Percentiles rank a stretch among this genome's conserved stretches.
Evolutionary conservation across 2,329 filamentous ascomycete genomes (phyloP).

Genomic region (Paecilomyces niveus): DNA sequence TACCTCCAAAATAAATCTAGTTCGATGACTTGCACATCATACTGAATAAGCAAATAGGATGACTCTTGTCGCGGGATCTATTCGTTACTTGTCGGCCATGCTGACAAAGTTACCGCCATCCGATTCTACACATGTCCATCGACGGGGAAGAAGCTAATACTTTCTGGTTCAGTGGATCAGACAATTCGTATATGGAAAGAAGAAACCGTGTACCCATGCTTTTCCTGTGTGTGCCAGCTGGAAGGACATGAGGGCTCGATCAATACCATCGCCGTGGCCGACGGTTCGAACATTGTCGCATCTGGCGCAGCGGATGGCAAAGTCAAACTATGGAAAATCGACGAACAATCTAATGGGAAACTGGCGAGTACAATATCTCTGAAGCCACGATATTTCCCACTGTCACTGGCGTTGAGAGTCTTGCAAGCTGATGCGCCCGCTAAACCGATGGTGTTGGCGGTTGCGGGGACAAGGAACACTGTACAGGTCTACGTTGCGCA

Average conservation of each 20-base stretch:
- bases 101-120: constrained; percentile 72
- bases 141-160: constrained; percentile 50
- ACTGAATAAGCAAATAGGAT: constrained; percentile 29
- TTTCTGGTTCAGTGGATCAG: constrained; percentile 78
- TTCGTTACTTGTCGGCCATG: constrained; percentile 66
- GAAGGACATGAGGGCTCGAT: constrained; percentile 66
- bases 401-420: constrained; percentile 62
- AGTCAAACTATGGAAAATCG: constrained; percentile 62
- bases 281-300: constrained; percentile 44
- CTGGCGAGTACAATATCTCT: constrained; percentile 65
- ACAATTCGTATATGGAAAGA: constrained; percentile 58
- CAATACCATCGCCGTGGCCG: constrained; percentile 52
- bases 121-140: constrained; percentile 59
- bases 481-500: constrained; percentile 71
- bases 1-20: constrained; percentile 1
- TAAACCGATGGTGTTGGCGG: constrained; percentile 58
- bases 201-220: constrained; percentile 22
- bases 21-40: constrained; percentile 4
- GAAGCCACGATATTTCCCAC: constrained; percentile 71
- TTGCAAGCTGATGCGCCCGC: constrained; percentile 48
- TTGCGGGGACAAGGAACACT: constrained; percentile 75
- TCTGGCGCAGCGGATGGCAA: constrained; percentile 58
- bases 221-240: constrained; percentile 42
- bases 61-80: constrained; percentile 51
- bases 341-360: constrained; percentile 30